These are phyloP conservation scores for Penicillium concentricum DNA, from an alignment of 2,329 filamentous ascomycete genomes.

Conservation along the genomic window DNA sequence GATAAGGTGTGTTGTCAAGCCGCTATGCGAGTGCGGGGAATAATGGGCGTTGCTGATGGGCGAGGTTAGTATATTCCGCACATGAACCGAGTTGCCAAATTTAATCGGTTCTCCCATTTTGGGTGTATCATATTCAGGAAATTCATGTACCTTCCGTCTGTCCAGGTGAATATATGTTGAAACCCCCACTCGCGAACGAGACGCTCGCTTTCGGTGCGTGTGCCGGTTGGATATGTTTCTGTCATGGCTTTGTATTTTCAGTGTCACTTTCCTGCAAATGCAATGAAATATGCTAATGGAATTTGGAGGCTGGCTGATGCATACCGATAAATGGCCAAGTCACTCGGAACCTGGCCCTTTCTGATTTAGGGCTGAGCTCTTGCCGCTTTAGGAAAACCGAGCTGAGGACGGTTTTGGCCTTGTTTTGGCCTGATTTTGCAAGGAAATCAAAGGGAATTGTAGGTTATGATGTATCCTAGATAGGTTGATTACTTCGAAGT, in stretches of 20 bases:
- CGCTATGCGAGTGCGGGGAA: slow-evolving; percentile 56
- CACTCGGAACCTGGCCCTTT: background rate
- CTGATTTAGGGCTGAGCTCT: too few species aligned
- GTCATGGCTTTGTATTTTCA: slow-evolving; percentile 16
- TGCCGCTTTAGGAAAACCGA: background rate
- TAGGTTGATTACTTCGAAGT: background rate
- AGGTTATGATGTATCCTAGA: background rate
- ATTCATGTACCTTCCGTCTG: slow-evolving; percentile 52
- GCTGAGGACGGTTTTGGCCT: too few species aligned
- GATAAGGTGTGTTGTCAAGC: slow-evolving; percentile 60
- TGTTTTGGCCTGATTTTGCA: too few species aligned
- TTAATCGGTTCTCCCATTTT: background rate
- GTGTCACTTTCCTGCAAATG: too few species aligned
- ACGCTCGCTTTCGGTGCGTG: slow-evolving; percentile 50
- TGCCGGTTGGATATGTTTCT: slow-evolving; percentile 34
- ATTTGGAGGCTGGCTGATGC: background rate
- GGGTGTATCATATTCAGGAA: too few species aligned
- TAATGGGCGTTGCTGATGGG: slow-evolving; percentile 57
- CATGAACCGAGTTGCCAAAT: background rate
- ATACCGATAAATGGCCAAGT: background rate
- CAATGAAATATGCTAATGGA: background rate
- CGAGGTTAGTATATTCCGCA: background rate
- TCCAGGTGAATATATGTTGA: slow-evolving; percentile 60
- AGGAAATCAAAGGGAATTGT: too few species aligned
- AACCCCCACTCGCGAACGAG: slow-evolving; percentile 61